Percentiles rank a stretch among this genome's conserved stretches.
phyloP scores from a whole-genome alignment of 2,329 filamentous ascomycete genomes.

The Stromatinia cepivora region DNA sequence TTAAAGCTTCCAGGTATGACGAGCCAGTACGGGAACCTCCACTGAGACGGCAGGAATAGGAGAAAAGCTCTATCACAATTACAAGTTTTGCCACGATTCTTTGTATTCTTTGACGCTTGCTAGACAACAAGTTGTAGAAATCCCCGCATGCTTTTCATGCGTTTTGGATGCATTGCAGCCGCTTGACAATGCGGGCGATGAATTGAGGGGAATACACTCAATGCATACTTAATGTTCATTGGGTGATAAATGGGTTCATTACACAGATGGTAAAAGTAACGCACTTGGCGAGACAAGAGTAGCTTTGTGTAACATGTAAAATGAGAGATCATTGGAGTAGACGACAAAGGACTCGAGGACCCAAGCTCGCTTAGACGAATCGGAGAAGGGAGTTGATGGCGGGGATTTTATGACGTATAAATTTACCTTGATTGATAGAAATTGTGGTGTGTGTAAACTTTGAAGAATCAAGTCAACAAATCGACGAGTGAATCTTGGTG shows the following conservation, averaged over 20 bases:
- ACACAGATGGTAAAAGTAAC: not conserved
- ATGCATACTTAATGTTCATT: not conserved
- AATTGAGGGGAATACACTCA: not conserved
- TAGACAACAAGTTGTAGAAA: not conserved
- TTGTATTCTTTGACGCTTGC: constrained; percentile 10
- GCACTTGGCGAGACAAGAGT: constrained; percentile 4
- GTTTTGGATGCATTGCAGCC: not conserved
- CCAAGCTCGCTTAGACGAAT: constrained; percentile 7
- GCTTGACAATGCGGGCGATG: not conserved
- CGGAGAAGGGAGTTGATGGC: not conserved
- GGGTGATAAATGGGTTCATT: not conserved
- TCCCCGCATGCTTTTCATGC: constrained; percentile 3
- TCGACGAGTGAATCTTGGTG: not conserved
- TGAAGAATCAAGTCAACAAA: not conserved
- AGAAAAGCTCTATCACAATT: not conserved
- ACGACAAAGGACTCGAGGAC: constrained; percentile 1
- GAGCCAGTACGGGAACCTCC: not conserved
- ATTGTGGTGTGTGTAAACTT: not conserved
- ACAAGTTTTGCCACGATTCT: constrained; percentile 3
- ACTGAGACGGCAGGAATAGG: not conserved
- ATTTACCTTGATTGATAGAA: not conserved
- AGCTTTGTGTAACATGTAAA: not conserved
- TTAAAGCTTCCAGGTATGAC: constrained; percentile 10
- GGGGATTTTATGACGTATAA: constrained; percentile 15
- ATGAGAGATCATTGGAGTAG: not conserved